Evolutionary conservation across 768 basidiomycete genomes (phyloP).

Genomic region (Boletus speciosus): DNA sequence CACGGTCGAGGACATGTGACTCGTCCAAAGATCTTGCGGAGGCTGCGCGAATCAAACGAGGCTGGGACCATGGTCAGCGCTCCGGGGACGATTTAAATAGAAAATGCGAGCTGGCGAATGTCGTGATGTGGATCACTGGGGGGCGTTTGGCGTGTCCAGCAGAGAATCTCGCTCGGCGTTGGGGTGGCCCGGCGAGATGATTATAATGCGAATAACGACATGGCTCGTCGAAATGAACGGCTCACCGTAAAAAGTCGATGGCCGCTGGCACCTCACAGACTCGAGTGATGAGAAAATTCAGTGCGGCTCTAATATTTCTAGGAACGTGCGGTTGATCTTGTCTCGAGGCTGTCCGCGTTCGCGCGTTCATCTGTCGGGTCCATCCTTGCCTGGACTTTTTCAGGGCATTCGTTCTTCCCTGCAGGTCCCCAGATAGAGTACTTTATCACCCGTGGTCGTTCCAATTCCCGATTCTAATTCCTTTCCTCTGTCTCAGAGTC

Average conservation of each 20-base stretch:
- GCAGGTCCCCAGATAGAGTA: not conserved
- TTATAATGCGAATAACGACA: too few relatives aligned
- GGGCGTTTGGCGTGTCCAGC: too few relatives aligned
- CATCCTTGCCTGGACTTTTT: not conserved
- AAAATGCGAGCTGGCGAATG: not conserved
- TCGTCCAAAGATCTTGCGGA: not conserved
- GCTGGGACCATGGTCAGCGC: too few relatives aligned
- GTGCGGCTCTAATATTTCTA: not conserved
- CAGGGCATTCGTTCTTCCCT: constrained; percentile 12
- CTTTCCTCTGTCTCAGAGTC: not conserved
- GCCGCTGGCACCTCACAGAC: too few relatives aligned
- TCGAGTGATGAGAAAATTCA: too few relatives aligned
- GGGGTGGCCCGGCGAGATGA: too few relatives aligned
- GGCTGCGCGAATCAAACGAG: too few relatives aligned
- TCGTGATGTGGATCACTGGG: too few relatives aligned
- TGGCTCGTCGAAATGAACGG: too few relatives aligned
- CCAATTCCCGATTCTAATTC: not conserved
- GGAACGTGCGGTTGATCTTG: constrained; percentile 13
- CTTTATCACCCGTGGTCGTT: constrained; percentile 2
- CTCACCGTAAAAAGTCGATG: too few relatives aligned
- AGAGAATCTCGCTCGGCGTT: too few relatives aligned
- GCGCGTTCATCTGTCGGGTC: constrained; percentile 18
- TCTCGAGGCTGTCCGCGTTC: constrained; percentile 18
- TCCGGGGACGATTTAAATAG: too few relatives aligned
- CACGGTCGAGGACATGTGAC: not conserved